phyloP scores from a whole-genome alignment of 192 early-diverging fungal genomes.

The Coemansia sp. region DNA sequence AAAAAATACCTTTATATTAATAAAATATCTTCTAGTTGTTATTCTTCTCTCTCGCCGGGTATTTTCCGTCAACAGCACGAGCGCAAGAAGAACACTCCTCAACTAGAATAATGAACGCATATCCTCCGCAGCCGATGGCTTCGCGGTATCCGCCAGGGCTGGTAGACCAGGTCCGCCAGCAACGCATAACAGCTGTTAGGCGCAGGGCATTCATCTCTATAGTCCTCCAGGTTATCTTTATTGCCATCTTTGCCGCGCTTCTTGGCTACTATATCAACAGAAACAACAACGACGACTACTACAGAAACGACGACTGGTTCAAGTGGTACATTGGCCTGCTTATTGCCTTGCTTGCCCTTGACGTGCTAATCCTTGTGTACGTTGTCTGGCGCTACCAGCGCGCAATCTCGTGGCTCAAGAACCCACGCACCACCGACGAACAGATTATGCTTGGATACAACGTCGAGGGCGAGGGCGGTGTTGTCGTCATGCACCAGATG shows the following conservation, averaged over 20 bases:
- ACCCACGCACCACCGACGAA: conserved; percentile 35
- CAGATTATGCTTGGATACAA: conserved; percentile 39
- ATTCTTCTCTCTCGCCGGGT: neutral
- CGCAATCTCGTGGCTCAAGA: conserved; percentile 29
- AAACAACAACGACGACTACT: conserved; percentile 16
- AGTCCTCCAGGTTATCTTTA: conserved; percentile 38
- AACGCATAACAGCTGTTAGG: conserved; percentile 25
- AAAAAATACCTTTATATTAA: neutral
- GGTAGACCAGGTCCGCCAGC: conserved; percentile 32
- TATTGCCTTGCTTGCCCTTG: conserved; percentile 46
- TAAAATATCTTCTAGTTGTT: neutral
- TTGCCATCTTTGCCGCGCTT: conserved; percentile 36
- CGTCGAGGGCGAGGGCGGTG: conserved; percentile 16
- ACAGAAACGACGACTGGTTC: conserved; percentile 33
- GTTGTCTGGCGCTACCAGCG: conserved; percentile 31
- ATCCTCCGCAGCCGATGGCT: conserved; percentile 23
- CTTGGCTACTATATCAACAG: conserved; percentile 41
- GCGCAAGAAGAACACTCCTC: neutral
- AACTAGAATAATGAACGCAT: conserved; percentile 6
- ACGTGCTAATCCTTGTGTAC: conserved; percentile 36
- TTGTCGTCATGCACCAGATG: conserved; percentile 22
- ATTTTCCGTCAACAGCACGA: neutral
- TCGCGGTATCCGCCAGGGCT: conserved; percentile 16
- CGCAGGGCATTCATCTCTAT: conserved; percentile 35
- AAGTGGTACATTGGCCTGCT: conserved; percentile 52